These are phyloP conservation scores for Coffea canephora DNA, from an alignment of 257 asterid species.

Conservation along the genomic window DNA sequence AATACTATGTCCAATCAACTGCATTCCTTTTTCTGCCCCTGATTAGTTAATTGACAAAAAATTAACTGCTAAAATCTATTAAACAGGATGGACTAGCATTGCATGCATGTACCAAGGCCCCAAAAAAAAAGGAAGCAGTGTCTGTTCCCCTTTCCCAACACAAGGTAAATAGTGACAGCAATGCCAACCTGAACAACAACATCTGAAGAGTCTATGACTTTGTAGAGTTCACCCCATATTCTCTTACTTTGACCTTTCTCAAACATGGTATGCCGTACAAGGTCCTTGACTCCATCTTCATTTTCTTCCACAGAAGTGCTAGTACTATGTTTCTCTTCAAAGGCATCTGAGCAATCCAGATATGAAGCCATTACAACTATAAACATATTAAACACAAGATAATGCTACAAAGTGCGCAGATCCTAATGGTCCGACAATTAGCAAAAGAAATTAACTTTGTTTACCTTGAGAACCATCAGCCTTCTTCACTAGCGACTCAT, in stretches of 20 bases:
- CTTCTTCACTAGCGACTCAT: conserved; percentile 66
- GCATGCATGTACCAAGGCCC: no score
- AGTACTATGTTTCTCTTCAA: conserved; percentile 70
- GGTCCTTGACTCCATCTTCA: conserved; percentile 87
- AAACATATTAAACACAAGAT: not conserved
- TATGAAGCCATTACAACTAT: not conserved
- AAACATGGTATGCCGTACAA: conserved; percentile 85
- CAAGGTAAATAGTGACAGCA: not conserved
- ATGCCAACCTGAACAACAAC: conserved; percentile 79
- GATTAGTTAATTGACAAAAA: not conserved
- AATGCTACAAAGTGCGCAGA: not conserved
- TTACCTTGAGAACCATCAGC: conserved; percentile 93
- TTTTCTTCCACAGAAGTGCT: conserved; percentile 57
- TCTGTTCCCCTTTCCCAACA: not conserved
- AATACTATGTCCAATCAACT: not conserved
- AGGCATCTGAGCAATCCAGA: conserved; percentile 47
- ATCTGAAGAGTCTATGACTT: conserved; percentile 97
- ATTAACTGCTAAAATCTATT: not conserved
- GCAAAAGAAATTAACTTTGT: conserved; percentile 16
- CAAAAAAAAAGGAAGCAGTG: no score
- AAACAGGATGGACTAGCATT: no score
- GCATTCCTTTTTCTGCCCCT: no score
- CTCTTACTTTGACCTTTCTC: conserved; percentile 99
- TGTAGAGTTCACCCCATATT: conserved; percentile 98
- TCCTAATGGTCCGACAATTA: not conserved